A percentile compares a stretch with the other conserved stretches of the same genome.
These are phyloP conservation scores for Dictyostelium capitatum DNA, from an alignment of 78 protist genomes.

Conservation along the genomic window DNA sequence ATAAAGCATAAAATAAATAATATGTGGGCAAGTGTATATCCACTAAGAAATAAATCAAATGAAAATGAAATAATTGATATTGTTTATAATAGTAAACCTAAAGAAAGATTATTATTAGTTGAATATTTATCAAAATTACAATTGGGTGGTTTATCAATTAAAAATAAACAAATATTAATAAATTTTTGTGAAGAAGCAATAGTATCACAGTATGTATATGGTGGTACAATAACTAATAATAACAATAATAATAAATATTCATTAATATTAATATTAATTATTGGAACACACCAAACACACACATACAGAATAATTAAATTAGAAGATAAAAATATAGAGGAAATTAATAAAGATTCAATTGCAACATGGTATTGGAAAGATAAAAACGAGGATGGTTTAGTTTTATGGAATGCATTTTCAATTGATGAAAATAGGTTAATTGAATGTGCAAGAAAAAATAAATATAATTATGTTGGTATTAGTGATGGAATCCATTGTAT, in stretches of 20 bases:
- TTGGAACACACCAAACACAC: no score
- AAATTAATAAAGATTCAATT: not conserved
- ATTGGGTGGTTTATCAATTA: not conserved
- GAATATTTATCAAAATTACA: not conserved
- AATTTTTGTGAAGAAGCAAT: not conserved
- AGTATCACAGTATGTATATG: not conserved
- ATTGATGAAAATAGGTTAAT: not conserved
- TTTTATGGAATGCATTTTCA: not conserved
- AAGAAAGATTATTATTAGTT: not conserved
- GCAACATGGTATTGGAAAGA: not conserved
- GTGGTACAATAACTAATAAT: no score
- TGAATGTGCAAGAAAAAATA: not conserved
- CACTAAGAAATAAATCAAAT: not conserved
- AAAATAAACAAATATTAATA: not conserved
- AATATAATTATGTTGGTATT: not conserved
- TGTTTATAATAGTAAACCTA: not conserved
- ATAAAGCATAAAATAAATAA: no score
- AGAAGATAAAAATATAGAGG: no score
- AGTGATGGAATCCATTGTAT: not conserved
- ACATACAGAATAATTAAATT: no score
- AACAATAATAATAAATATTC: no score
- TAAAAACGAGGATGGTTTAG: not conserved
- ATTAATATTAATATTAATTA: no score
- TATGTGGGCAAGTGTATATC: not conserved
- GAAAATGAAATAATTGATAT: not conserved